These are phyloP conservation scores for Plasmodium knowlesi DNA, from an alignment of 169 alveolate genomes.

Conservation along the genomic window DNA sequence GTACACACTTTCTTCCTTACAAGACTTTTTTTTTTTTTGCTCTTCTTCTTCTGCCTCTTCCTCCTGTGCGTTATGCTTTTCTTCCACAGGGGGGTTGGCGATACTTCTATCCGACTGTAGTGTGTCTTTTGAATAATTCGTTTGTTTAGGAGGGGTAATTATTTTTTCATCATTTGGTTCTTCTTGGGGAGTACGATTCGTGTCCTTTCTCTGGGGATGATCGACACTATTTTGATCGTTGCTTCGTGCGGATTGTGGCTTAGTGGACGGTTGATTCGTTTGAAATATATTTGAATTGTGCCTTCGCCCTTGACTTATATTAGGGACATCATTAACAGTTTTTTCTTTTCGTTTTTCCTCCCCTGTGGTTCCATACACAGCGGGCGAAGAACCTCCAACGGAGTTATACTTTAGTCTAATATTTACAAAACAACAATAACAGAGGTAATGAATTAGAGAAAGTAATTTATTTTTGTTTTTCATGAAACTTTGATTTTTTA, in stretches of 20 bases:
- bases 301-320: neutral
- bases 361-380: neutral
- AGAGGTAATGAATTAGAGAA: slow-evolving; percentile 72
- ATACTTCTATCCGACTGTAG: neutral
- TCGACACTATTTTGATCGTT: neutral
- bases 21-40: neutral
- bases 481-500: slow-evolving; percentile 10
- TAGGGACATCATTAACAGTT: neutral
- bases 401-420: slow-evolving; percentile 33
- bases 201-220: neutral
- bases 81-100: neutral
- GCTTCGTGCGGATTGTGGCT: neutral
- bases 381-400: neutral
- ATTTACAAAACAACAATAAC: slow-evolving; percentile 73
- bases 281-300: neutral
- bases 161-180: neutral
- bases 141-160: neutral
- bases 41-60: slow-evolving; percentile 4
- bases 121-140: neutral
- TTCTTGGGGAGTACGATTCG: neutral
- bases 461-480: slow-evolving; percentile 52
- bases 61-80: neutral
- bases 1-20: neutral
- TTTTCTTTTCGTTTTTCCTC: slow-evolving; percentile 14
- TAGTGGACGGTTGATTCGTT: neutral